Evolutionary conservation across 345 rosid species (phyloP).

Genomic region (Atalantia buxifolia): DNA sequence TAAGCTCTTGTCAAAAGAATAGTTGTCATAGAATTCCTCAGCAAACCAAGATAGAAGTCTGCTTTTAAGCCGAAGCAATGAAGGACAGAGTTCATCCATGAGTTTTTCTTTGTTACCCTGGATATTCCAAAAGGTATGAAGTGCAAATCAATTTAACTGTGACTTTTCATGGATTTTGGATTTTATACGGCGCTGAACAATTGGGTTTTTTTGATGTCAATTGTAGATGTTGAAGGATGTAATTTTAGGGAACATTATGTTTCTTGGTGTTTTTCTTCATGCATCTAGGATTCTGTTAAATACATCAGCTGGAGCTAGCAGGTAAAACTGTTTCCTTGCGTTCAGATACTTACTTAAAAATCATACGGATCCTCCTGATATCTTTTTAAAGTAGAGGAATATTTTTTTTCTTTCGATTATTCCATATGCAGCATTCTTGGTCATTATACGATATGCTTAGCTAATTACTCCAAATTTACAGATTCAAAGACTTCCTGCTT

Average conservation of each 20-base stretch:
- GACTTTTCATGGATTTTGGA: not conserved
- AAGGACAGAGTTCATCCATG: constrained; percentile 37
- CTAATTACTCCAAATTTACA: constrained; percentile 14
- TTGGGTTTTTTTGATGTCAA: not conserved
- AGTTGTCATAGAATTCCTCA: constrained; percentile 35
- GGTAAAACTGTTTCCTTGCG: constrained; percentile 29
- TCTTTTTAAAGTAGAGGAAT: not conserved
- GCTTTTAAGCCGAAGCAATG: constrained; percentile 37
- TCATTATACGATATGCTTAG: not conserved
- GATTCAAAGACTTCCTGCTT: constrained; percentile 47
- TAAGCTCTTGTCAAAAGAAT: not conserved
- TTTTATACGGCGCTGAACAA: constrained; percentile 1
- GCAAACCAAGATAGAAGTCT: constrained; percentile 52
- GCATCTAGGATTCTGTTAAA: constrained; percentile 40
- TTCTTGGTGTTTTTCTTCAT: constrained; percentile 43
- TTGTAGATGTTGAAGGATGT: constrained; percentile 57
- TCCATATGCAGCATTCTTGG: constrained; percentile 1
- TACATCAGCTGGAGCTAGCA: constrained; percentile 27
- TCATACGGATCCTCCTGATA: not conserved
- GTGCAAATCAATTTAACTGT: not conserved
- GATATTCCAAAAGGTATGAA: constrained; percentile 40
- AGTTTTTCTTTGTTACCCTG: constrained; percentile 32
- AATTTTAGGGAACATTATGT: constrained; percentile 54
- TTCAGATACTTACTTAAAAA: not conserved
- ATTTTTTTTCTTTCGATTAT: not conserved